phyloP scores from a whole-genome alignment of 495 filamentous ascomycete species.

The Aspergillus sparsus region DNA sequence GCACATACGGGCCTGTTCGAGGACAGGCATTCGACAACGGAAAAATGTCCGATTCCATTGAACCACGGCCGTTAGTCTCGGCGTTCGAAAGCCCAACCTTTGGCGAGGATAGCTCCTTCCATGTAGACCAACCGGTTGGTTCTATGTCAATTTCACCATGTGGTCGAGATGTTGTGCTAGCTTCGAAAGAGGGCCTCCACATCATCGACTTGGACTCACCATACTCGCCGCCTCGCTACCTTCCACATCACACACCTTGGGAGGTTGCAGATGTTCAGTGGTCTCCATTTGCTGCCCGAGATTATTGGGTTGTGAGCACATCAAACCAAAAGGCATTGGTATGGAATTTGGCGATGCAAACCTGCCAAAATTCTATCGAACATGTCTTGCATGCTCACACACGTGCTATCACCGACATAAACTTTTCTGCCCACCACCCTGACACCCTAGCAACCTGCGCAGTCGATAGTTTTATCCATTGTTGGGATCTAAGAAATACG shows the following conservation, averaged over 20 bases:
- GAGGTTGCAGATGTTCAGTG: conserved; percentile 98
- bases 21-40: conserved; percentile 18
- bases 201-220: conserved; percentile 93
- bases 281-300: conserved; percentile 86
- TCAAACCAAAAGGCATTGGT: conserved; percentile 94
- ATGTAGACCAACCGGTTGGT: conserved; percentile 75
- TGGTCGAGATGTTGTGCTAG: conserved; percentile 88
- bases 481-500: conserved; percentile 84
- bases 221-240: conserved; percentile 81
- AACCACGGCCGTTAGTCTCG: conserved; percentile 53
- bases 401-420: conserved; percentile 93
- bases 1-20: conserved; percentile 21
- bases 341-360: conserved; percentile 83
- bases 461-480: conserved; percentile 90
- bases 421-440: conserved; percentile 91
- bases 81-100: conserved; percentile 87
- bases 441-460: conserved; percentile 88
- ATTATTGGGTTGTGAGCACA: conserved; percentile 92
- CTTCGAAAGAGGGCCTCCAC: conserved; percentile 81
- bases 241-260: conserved; percentile 88
- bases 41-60: conserved; percentile 45
- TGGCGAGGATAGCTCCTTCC: conserved; percentile 78
- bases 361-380: conserved; percentile 76
- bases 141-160: conserved; percentile 88
- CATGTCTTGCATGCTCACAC: conserved; percentile 87